Evolutionary conservation across 495 filamentous ascomycete genomes (phyloP).

Genomic region (Cercophora samala): DNA sequence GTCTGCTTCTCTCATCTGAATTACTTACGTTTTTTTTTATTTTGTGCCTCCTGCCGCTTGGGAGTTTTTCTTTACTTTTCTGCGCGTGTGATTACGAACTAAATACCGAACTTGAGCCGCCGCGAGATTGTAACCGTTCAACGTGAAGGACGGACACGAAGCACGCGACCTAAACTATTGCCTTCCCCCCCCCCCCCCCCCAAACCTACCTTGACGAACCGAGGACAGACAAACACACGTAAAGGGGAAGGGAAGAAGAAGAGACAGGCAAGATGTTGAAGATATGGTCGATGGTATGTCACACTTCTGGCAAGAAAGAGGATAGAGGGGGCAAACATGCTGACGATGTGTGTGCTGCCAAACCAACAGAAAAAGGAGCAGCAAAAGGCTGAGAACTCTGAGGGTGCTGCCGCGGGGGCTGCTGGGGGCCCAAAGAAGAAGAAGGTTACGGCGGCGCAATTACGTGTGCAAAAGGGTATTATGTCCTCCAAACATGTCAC

Average conservation of each 20-base stretch:
- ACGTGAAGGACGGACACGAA: too few species aligned
- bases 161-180: too few species aligned
- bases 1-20: too few species aligned
- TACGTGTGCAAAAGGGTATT: conserved; percentile 95
- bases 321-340: not conserved
- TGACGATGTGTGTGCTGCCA: conserved; percentile 22
- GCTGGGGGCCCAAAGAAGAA: conserved; percentile 77
- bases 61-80: too few species aligned
- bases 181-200: too few species aligned
- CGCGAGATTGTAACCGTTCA: too few species aligned
- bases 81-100: too few species aligned
- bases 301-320: not conserved
- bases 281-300: conserved; percentile 95
- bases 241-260: not conserved
- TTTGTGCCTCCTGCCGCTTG: too few species aligned
- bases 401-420: conserved; percentile 57
- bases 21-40: too few species aligned
- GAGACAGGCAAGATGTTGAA: conserved; percentile 78
- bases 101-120: too few species aligned
- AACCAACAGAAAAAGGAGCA: conserved; percentile 80
- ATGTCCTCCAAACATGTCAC: too few species aligned
- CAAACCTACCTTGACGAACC: not conserved
- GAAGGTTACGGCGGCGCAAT: conserved; percentile 93
- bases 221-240: not conserved
- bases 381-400: conserved; percentile 84